Base-by-base conservation (phyloP, 2,329 filamentous ascomycete genomes). In the Trichocomaceae sp. region DNA sequence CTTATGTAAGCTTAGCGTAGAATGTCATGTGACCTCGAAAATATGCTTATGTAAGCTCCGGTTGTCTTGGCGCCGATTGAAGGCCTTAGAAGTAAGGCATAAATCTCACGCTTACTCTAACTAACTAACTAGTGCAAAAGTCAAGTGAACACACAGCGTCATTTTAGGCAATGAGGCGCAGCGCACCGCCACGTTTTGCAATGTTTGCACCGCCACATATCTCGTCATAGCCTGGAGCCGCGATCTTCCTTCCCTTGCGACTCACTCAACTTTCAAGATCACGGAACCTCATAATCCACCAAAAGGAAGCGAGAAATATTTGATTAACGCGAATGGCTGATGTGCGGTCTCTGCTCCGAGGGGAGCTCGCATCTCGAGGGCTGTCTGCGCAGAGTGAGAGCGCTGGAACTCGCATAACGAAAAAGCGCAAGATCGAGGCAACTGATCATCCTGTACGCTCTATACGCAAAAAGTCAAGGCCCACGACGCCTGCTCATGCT, bases 321-420 rank as follows among this genome's bases (percentile, higher is more conserved):
- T 1, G n/a, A 17, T 51, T 19, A 5, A 19, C 44, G 10, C 61
- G 45, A 35, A 92, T 93, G 87, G 79, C 88, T 61, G 88, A 95
- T 70, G 85, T 89, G 23, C 86, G 90, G 63, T 82, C 87, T 35
- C 81, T 95, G 48, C 80, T 95, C 56, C 87, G 88, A 62, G 86
- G 85, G 65, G 87, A 92, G 71, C 84, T 88, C 61, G 83, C 84
- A 54, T 81, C 86, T 58, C 84, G 89, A 55, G 83, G 86, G 60
- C 84, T 91, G 63, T 79, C 84, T 50, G 82, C 85, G 3, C 77
- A 85, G 52, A 59, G 67, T 56, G 63, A 68, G 57, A 69, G 64
- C 52, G 64, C 63, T 47, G 60, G 61, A 48, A 69, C 64, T 55
- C 69, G 69, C 56, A 63, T 67, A 42, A 73, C 69, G 47, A 80